A percentile compares a stretch with the other conserved stretches of the same genome.
phyloP scores from a whole-genome alignment of 352 stramenopile genomes.

The Phytophthora colocasiae region DNA sequence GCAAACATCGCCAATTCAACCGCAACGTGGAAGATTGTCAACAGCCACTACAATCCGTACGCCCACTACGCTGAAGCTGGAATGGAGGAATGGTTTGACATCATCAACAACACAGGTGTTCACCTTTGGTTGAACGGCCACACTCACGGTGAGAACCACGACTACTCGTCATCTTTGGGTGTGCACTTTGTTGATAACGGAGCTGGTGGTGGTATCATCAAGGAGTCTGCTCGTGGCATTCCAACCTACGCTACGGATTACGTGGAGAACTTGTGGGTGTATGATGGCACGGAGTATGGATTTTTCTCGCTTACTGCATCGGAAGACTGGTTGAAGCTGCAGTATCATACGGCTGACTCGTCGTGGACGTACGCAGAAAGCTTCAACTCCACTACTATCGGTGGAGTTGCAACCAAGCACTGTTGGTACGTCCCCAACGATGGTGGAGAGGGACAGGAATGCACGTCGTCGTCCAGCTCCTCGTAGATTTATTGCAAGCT shows the following conservation, averaged over 20 bases:
- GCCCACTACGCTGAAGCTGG: slow-evolving; percentile 45
- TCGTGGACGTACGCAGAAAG: slow-evolving; percentile 63
- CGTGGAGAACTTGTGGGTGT: slow-evolving; percentile 68
- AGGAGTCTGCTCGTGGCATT: slow-evolving; percentile 69
- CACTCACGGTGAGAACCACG: slow-evolving; percentile 73
- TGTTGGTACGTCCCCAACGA: slow-evolving; percentile 75
- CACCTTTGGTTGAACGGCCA: slow-evolving; percentile 60
- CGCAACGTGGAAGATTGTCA: slow-evolving; percentile 75
- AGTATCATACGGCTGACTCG: slow-evolving; percentile 69
- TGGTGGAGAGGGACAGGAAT: slow-evolving; percentile 42
- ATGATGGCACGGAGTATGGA: slow-evolving; percentile 64
- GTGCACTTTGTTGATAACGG: slow-evolving; percentile 83
- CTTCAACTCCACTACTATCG: slow-evolving; percentile 48
- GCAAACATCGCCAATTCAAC: slow-evolving; percentile 55
- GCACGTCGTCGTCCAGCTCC: slow-evolving; percentile 26
- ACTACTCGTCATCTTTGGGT: slow-evolving; percentile 57
- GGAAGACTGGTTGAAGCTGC: slow-evolving; percentile 68
- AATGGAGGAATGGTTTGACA: slow-evolving; percentile 51
- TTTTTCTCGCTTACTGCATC: slow-evolving; percentile 66
- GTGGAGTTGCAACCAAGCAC: slow-evolving; percentile 62
- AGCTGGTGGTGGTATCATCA: slow-evolving; percentile 76
- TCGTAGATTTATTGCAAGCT: slow-evolving; percentile 25
- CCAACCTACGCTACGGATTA: slow-evolving; percentile 56
- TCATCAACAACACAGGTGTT: slow-evolving; percentile 46
- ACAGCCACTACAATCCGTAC: slow-evolving; percentile 69